phyloP scores from a whole-genome alignment of 2,329 filamentous ascomycete species.

The Neofusicoccum ribis region DNA sequence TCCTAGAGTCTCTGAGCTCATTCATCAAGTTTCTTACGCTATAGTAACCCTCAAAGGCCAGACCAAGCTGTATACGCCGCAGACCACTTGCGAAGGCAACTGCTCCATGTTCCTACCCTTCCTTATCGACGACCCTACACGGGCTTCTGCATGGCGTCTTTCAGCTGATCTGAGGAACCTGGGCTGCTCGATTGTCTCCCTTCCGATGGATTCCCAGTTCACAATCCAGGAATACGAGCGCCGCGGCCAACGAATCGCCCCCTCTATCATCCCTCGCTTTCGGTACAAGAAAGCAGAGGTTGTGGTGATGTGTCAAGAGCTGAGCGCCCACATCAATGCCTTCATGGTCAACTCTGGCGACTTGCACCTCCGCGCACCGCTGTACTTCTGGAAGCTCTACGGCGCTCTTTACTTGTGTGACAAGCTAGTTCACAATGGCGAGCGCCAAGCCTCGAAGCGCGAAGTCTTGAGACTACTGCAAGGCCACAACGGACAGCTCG shows the following conservation, averaged over 20 bases:
- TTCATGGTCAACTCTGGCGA: constrained; percentile 4
- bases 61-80: constrained; percentile 28
- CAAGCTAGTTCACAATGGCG: constrained; percentile 4
- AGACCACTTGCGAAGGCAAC: background rate
- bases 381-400: constrained; percentile 17
- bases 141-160: constrained; percentile 45
- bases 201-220: background rate
- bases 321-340: constrained; percentile 8
- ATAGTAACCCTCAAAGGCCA: constrained; percentile 23
- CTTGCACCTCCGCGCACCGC: background rate
- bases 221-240: constrained; percentile 15
- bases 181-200: constrained; percentile 41
- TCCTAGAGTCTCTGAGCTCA: constrained; percentile 35
- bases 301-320: background rate
- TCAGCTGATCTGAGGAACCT: constrained; percentile 38
- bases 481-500: background rate
- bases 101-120: constrained; percentile 63
- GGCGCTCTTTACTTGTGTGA: background rate
- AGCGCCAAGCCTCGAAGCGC: background rate
- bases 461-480: background rate
- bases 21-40: constrained; percentile 27
- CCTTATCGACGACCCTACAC: constrained; percentile 52
- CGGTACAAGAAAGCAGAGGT: background rate
- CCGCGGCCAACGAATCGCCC: constrained; percentile 1
- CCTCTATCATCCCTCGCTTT: background rate